Base-by-base conservation (phyloP, 371 early-diverging fungal species). In the Mortierella sp. region DNA sequence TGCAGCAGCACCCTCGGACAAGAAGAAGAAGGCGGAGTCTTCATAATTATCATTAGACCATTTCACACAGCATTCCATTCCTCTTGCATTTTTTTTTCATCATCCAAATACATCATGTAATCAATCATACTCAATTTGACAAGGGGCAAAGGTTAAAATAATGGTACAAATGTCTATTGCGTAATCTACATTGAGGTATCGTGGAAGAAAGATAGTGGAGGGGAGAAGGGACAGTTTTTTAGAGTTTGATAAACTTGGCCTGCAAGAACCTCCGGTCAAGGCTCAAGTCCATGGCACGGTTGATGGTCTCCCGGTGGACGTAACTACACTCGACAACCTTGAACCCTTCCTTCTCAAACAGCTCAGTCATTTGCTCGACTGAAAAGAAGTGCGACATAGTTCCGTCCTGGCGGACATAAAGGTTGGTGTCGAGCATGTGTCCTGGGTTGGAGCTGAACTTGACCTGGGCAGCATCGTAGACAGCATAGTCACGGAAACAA, bases 391-490 rank as follows among this genome's bases (percentile, higher is more conserved):
- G 96, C 54, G 90, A 93, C 91, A 91, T 86, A 24, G 92, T 92
- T 48, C 97, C 97, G 84, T 98, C 98, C 80, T 97, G 97, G 73
- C 98, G 95, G 52, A 96, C 96, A 87, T 97, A 98, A 54, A 97
- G 84, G 77, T 95, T 96, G 31, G 94, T 94, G 73, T 94, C 94
- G 9, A 98, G 87, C 76, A 93, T 94, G 77, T 95, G 94, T 42
- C 95, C 94, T 0, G 93, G 90, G 76, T 93, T 91, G 19, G 89
- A 89, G 44, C 93, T 96, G 82, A 98, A 98, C 82, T 96, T 93
- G 82, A 97, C 89, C 82, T 98, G 97, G 1, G 98, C 97, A 81
- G 95, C 92, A 84, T 98, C 98, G 82, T 96, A 96, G 11, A 95
- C 81, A 5, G 95, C 98, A 84, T 98, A 98, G 88, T 98, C 98